A percentile compares a stretch with the other conserved stretches of the same genome.
Evolutionary conservation across 2,329 filamentous ascomycete genomes (phyloP).

Genomic region (Talaromyces albobiverticillius): DNA sequence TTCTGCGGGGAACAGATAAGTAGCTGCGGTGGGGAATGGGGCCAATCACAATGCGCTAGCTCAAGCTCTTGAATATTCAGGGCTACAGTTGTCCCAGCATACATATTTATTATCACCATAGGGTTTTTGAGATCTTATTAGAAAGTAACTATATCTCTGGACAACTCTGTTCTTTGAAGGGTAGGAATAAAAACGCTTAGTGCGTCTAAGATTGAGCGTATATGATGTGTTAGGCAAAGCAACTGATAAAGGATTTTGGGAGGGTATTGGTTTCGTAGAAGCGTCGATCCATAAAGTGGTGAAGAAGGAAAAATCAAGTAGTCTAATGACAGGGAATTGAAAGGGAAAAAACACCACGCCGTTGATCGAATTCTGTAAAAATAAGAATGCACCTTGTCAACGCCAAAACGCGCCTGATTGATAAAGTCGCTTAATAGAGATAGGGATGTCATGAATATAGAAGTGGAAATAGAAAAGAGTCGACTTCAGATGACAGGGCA

Average conservation of each 20-base stretch:
- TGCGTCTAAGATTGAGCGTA: no score
- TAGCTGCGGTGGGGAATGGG: no score
- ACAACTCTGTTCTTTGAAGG: no score
- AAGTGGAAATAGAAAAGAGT: not conserved
- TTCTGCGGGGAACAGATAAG: not conserved
- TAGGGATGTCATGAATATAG: not conserved
- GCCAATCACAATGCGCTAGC: no score
- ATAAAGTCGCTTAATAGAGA: not conserved
- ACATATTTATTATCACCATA: no score
- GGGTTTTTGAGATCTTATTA: no score
- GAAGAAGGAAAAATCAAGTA: slow-evolving; percentile 2
- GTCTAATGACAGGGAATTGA: slow-evolving; percentile 2
- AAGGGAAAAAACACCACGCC: not conserved
- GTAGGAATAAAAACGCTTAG: no score
- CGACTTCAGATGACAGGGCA: not conserved
- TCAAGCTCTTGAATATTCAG: no score
- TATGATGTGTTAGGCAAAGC: no score
- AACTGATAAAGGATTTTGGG: not conserved
- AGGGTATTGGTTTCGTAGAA: slow-evolving; percentile 14
- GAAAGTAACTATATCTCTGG: no score
- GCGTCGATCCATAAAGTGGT: not conserved
- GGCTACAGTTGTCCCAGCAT: no score
- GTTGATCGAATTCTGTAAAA: not conserved
- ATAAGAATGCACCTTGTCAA: slow-evolving; percentile 6
- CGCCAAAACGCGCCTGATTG: slow-evolving; percentile 9